Base-by-base conservation (phyloP, 2,329 filamentous ascomycete genomes). In the Sclerotinia spermophila region DNA sequence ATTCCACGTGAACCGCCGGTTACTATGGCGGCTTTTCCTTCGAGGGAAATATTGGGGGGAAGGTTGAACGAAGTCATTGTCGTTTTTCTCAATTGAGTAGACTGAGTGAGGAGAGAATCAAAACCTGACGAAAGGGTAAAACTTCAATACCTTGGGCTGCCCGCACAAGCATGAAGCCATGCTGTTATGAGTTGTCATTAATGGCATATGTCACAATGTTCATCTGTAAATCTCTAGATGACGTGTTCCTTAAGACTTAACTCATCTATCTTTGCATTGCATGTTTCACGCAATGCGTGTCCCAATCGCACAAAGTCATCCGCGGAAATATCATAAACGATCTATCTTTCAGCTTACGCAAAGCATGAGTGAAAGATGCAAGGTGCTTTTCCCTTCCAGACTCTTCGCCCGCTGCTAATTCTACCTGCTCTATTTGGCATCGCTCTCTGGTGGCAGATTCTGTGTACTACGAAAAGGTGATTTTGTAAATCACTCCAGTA, bases 1-100 rank as follows among this genome's bases (percentile, higher is more conserved):
- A 89, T 88, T 72, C 87, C 87, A 72, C 86, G 86, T 71, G 84
- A 84, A 70, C 81, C 82, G 58, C 79, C 79, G 51, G 77, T 72
- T 60, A 82, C 69, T 53, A 74, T 60, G 35, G 73, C 73, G 24
- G 68, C 56, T 53, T 73, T 73, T 10, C 67, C 71, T 30, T 58
- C 42, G 19, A 74, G 70, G 15, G 69, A 53, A n/a, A 53, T 53
- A 53, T 53, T 53, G 13, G 48, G 48, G 48, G 48, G 48, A 17
- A 53, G 48, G n/a, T 53, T 53, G 8, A 53, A 53, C 48, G 48
- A 53, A 53, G n/a, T 53, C 48, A 53, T 53, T 27, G 13, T 53
- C n/a, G 8, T 1, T 53, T 30, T 53, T 53, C 13, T 53, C 27
- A 53, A 13, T 27, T 27, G n/a, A 27, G 6, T 8, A 17, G 48